Evolutionary conservation across 2,329 filamentous ascomycete genomes (phyloP).

Genomic region (Botrytis hyacinthi): DNA sequence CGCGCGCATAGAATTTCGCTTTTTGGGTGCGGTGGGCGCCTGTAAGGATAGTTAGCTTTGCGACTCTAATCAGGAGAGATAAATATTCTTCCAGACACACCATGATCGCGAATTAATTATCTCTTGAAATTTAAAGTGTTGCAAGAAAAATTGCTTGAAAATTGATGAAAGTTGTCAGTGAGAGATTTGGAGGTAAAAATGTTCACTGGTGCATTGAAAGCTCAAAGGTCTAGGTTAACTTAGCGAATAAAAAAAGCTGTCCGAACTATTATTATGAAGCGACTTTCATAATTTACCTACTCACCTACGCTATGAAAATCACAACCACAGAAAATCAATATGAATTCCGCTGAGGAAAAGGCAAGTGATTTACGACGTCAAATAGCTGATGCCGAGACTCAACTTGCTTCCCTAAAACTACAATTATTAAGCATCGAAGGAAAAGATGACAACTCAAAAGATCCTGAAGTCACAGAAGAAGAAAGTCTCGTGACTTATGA

Average conservation of each 20-base stretch:
- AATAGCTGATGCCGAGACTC: constrained; percentile 49
- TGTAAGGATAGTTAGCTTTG: constrained; percentile 32
- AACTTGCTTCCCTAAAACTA: constrained; percentile 47
- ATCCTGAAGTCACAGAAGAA: background rate
- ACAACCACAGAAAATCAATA: constrained; percentile 27
- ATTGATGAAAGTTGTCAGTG: background rate
- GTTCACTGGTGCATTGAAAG: background rate
- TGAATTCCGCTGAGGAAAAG: constrained; percentile 40
- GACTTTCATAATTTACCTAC: background rate
- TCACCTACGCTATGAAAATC: background rate
- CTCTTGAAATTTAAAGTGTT: background rate
- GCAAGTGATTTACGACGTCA: constrained; percentile 46
- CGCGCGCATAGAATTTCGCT: constrained; percentile 55
- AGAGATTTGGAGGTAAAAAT: background rate
- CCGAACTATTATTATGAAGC: constrained; percentile 11
- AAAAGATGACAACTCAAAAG: background rate
- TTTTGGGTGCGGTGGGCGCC: constrained; percentile 48
- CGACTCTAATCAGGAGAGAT: background rate
- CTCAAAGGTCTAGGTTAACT: background rate
- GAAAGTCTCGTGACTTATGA: constrained; percentile 25
- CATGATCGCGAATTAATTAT: constrained; percentile 19
- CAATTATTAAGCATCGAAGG: constrained; percentile 43
- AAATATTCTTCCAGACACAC: constrained; percentile 14
- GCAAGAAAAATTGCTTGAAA: background rate
- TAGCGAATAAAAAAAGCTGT: constrained; percentile 15